Evolutionary conservation across 768 basidiomycete species (phyloP).

Genomic region (Ramaria sp.): DNA sequence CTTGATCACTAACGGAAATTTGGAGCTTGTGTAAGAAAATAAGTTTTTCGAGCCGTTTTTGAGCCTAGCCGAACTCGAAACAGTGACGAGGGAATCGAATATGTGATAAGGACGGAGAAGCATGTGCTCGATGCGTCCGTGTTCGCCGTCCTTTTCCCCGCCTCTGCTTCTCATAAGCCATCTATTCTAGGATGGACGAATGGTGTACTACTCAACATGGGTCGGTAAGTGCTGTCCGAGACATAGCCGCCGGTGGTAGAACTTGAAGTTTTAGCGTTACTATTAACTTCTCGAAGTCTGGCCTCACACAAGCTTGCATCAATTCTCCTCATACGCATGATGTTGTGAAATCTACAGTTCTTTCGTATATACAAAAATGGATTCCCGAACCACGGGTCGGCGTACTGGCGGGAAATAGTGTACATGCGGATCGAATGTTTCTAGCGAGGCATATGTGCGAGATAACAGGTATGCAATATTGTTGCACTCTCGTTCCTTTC

Average conservation of each 20-base stretch:
- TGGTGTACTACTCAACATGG: slow-evolving; percentile 86
- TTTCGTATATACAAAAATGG: slow-evolving; percentile 79
- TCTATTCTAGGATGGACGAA: slow-evolving; percentile 56
- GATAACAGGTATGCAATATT: slow-evolving; percentile 22
- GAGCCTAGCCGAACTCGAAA: neutral
- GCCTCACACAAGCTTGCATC: slow-evolving; percentile 72
- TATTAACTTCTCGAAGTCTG: slow-evolving; percentile 44
- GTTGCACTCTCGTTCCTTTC: neutral
- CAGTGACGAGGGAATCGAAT: slow-evolving; percentile 65
- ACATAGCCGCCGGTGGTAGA: neutral
- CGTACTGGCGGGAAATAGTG: slow-evolving; percentile 79
- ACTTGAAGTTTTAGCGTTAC: neutral
- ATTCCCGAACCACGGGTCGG: slow-evolving; percentile 53
- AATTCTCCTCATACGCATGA: slow-evolving; percentile 54
- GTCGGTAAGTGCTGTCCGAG: slow-evolving; percentile 31
- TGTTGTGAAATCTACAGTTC: slow-evolving; percentile 47
- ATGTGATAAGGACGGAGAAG: slow-evolving; percentile 66
- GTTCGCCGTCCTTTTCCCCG: neutral
- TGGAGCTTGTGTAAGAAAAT: slow-evolving; percentile 43
- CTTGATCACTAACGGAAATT: slow-evolving; percentile 77
- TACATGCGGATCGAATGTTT: slow-evolving; percentile 72
- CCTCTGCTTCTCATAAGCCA: neutral
- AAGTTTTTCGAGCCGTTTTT: neutral
- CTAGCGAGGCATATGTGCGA: slow-evolving; percentile 72
- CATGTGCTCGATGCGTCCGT: slow-evolving; percentile 55